phyloP scores from a whole-genome alignment of 1,284 basidiomycete species.

The Anthracocystis walkeri region DNA sequence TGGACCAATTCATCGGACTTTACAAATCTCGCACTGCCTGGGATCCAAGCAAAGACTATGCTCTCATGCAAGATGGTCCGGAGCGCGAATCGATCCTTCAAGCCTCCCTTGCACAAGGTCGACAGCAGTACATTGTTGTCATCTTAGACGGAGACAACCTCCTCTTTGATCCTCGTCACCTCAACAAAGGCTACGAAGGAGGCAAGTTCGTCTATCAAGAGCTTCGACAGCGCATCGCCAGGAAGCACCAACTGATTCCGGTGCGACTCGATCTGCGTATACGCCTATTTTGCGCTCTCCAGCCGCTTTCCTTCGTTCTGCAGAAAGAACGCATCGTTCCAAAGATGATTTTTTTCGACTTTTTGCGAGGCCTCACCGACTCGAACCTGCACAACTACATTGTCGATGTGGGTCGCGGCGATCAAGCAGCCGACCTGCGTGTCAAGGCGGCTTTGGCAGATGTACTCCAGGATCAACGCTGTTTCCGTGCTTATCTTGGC shows the following conservation, averaged over 20 bases:
- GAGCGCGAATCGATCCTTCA: constrained; percentile 1
- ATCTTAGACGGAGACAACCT: constrained; percentile 48
- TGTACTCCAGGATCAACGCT: constrained; percentile 34
- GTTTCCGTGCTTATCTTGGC: constrained; percentile 40
- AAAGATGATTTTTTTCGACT: constrained; percentile 20
- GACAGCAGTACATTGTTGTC: constrained; percentile 28
- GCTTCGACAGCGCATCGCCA: constrained; percentile 33
- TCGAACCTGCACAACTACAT: constrained; percentile 36
- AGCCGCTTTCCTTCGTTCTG: constrained; percentile 17
- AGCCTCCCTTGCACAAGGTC: constrained; percentile 2
- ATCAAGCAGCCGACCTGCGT: constrained; percentile 42
- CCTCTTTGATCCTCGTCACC: constrained; percentile 28
- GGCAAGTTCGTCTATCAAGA: constrained; percentile 32
- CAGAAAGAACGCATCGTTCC: neutral
- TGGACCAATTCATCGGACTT: constrained; percentile 15
- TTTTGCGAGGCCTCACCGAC: constrained; percentile 30
- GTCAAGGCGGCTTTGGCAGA: constrained; percentile 46
- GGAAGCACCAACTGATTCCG: constrained; percentile 27
- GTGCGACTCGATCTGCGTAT: constrained; percentile 30
- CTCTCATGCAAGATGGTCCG: constrained; percentile 31
- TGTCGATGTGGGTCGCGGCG: constrained; percentile 29
- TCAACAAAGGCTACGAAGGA: constrained; percentile 29
- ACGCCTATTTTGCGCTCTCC: constrained; percentile 18
- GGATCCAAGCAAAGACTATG: constrained; percentile 35
- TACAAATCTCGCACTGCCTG: constrained; percentile 38